Percentiles rank a stretch among this genome's conserved stretches.
These are phyloP conservation scores for Stenocarpella maydis DNA, from an alignment of 2,329 filamentous ascomycete genomes.

Conservation along the genomic window DNA sequence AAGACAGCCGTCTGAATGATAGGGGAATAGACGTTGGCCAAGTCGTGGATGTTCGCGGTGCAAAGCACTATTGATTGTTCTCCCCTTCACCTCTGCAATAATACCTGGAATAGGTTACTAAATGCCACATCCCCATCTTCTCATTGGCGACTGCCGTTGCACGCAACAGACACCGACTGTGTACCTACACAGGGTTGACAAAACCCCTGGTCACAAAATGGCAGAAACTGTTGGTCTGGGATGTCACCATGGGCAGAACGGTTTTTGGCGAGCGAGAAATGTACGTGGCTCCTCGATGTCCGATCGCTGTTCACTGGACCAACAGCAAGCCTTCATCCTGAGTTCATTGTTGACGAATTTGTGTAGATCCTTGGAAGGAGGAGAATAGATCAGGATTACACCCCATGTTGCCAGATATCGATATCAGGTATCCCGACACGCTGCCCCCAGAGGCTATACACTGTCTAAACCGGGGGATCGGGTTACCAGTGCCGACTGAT, in stretches of 20 bases:
- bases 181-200: neutral
- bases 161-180: neutral
- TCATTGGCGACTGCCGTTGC: neutral
- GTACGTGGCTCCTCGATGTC: neutral
- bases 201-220: neutral
- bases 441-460: neutral
- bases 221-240: neutral
- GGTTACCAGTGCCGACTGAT: neutral
- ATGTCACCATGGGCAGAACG: conserved; percentile 5
- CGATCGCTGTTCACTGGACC: neutral
- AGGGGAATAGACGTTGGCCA: neutral
- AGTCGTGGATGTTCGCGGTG: neutral
- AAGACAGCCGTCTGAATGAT: neutral
- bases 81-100: neutral
- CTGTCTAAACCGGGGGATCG: neutral
- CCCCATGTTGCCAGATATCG: conserved; percentile 13
- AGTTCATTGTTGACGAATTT: neutral
- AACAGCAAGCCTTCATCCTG: neutral
- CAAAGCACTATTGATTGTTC: neutral
- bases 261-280: neutral
- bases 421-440: neutral
- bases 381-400: conserved; percentile 11
- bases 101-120: neutral
- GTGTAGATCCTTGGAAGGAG: conserved; percentile 1
- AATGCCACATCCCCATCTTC: neutral